phyloP scores from a whole-genome alignment of 139 green algal genomes.

The Closterium sp. region DNA sequence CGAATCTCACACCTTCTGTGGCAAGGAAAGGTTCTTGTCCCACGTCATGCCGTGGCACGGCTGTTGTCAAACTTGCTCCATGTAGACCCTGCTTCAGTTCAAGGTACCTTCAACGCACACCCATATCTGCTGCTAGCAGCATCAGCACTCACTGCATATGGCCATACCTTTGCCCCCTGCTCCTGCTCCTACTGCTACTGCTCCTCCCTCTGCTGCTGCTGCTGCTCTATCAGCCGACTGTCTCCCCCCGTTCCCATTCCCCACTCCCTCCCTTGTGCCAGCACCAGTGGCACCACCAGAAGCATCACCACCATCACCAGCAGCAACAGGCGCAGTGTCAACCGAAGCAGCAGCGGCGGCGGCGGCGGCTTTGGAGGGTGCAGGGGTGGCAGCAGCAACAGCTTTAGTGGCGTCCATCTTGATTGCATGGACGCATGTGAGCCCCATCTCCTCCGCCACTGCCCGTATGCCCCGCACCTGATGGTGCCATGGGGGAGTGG shows the following conservation, averaged over 20 bases:
- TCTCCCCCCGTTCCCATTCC: neutral
- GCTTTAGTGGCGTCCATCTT: conserved; percentile 71
- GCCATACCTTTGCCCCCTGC: neutral
- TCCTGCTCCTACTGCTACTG: neutral
- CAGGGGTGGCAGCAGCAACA: neutral
- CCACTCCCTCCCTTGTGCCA: neutral
- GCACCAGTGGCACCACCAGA: neutral
- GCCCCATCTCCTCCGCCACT: conserved; percentile 71
- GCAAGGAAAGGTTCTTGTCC: no score
- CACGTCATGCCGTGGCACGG: no score
- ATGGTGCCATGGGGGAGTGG: neutral
- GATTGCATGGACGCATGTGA: conserved; percentile 66
- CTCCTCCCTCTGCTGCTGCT: neutral
- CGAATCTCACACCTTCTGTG: no score
- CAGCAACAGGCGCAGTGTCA: neutral
- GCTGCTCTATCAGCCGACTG: neutral
- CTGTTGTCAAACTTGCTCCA: no score
- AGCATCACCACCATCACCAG: neutral
- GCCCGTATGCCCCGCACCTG: conserved; percentile 36
- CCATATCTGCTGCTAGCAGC: neutral
- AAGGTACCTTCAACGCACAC: neutral
- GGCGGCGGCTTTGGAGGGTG: neutral
- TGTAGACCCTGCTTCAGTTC: neutral
- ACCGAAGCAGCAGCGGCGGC: neutral
- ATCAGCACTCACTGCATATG: neutral